phyloP scores from a whole-genome alignment of 73 alveolate genomes.

The Stentor coeruleus region DNA sequence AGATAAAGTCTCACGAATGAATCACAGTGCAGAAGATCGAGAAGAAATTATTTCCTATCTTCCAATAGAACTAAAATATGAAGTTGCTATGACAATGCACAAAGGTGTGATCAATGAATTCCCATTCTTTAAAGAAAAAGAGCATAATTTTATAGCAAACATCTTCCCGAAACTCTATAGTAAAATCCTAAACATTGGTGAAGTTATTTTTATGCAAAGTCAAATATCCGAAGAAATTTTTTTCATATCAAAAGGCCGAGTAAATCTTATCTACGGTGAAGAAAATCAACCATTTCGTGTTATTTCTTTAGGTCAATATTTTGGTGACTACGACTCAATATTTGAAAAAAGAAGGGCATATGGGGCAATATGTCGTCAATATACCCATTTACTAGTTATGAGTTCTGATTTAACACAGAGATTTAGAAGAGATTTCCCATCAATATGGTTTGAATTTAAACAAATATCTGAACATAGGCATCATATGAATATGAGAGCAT shows the following conservation, averaged over 20 bases:
- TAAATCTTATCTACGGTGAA: not conserved
- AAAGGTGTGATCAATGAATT: not conserved
- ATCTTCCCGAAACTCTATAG: not conserved
- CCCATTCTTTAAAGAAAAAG: not conserved
- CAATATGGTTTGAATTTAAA: not conserved
- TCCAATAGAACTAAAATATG: not conserved
- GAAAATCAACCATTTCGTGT: not conserved
- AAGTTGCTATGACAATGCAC: not conserved
- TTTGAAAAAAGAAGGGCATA: not conserved
- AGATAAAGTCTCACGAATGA: not conserved
- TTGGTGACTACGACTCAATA: slow-evolving; percentile 27
- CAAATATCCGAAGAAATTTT: too few relatives aligned
- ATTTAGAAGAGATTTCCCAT: not conserved
- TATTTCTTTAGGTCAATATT: slow-evolving; percentile 18
- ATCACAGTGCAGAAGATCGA: not conserved
- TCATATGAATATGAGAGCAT: too few relatives aligned
- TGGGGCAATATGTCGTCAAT: not conserved
- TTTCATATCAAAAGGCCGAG: slow-evolving; percentile 30
- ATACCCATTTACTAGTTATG: not conserved
- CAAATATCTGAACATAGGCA: too few relatives aligned
- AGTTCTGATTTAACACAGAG: not conserved
- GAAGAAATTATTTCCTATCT: not conserved
- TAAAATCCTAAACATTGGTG: not conserved
- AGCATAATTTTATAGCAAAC: not conserved
- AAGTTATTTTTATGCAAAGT: too few relatives aligned